Evolutionary conservation across 768 basidiomycete genomes (phyloP), one percentile per base, ranked within the genome.

Genomic region (Xerocomellus chrysenteron): DNA sequence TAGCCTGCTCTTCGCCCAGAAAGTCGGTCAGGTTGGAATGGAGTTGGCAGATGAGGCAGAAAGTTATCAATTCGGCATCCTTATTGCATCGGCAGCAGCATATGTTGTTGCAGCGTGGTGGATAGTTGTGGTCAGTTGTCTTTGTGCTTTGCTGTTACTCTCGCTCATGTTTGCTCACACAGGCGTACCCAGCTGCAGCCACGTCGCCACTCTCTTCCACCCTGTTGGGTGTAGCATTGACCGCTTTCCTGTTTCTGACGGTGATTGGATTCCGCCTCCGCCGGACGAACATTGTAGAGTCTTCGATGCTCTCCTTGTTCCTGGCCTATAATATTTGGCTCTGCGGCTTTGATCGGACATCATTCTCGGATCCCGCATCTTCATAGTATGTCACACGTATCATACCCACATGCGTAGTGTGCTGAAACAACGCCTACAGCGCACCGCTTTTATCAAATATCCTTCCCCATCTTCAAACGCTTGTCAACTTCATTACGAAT

Each of bases 321-420:
- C 82, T 97, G 41, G 91, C 92, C 7, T 94, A 92, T 71, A 92
- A 92, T 60, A 82, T 94, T 35, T 94, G 93, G 93, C 78, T 94
- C 35, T 92, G 91, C 66, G 90, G 90, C 17, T 87, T 89, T 61
- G 88, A 90, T 69, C 82, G 84, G 61, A 81, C 83, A 52, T 84
- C 88, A 0, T 85, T 86, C 60, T 84, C 83, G 28, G 86, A 89
- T 65, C 82, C 86, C 11, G 83, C 85, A 36, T 87, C 87, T 12
- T 86, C 88, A 49, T 91, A 92, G 90, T 92, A 71, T 49, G 87
- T 80, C 14, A 10, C 5, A 42, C 32, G 44, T 42, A 45, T 46
- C 26, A 39, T 37, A 32, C 26, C 36, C 49, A n/a, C 40, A 21
- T 52, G 35, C 11, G 13, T 47, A 50, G 42, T 47, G n/a, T 50